Base-by-base conservation (phyloP, 192 early-diverging fungal genomes). In the Umbelopsis sp. region DNA sequence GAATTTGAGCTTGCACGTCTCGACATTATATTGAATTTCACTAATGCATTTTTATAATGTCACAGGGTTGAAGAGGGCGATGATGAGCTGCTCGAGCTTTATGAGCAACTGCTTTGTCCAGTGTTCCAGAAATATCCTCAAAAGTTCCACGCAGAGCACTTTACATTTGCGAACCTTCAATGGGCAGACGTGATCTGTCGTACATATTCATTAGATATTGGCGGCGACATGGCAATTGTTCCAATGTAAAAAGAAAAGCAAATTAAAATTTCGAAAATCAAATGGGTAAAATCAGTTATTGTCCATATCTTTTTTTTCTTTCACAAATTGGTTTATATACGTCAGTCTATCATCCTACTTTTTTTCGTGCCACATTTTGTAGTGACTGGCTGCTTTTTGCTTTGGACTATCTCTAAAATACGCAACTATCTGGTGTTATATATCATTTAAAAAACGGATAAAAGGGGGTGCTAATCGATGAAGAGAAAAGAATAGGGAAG, bases 101-200 rank as follows among this genome's bases (percentile, higher is more conserved):
- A 71, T 50, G 70, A 68, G 15, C 61, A 49, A 13, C 48, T 79
- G 23, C 68, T 79, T 55, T 73, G 70, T 4, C 58, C 66, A 33
- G 64, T 78, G 2, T 58, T 65, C 8, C 68, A 73, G 4, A 49
- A 37, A 16, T 78, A 50, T 50, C 77, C 77, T n/a, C 46, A 65
- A 9, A 44, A 68, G 23, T 78, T 78, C 21, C 21, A 50, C 27
- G 44, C 67, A 47, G 35, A 46, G 11, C n/a, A 67, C 1, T 80
- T 61, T 48, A 70, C 74, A 21, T 44, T 65, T 8, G 51, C 65
- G 12, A 20, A 21, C 20, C 23, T 80, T 25, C 27, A 22, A 15
- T 80, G 78, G 78, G 78, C 78, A 1, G 72, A 73, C 22, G 21
- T 27, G 27, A 41, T 80, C 12, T 50, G 76, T 20, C 49, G 61